These are phyloP conservation scores for Claviceps paspali DNA, from an alignment of 2,329 filamentous ascomycete species.

Conservation along the genomic window DNA sequence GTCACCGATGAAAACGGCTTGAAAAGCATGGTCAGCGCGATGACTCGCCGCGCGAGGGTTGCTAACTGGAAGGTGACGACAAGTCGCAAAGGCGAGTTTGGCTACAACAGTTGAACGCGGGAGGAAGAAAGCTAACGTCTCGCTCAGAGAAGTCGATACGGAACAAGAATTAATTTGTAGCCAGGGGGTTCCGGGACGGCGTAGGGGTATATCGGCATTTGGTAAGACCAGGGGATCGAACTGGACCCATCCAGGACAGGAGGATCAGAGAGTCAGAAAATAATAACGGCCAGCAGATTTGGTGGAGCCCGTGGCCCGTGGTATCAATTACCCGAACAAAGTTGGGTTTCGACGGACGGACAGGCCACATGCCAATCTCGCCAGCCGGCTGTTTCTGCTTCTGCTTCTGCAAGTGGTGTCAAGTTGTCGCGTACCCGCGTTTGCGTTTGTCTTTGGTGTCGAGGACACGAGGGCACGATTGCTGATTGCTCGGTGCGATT, in stretches of 20 bases:
- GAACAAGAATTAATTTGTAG: neutral
- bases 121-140: neutral
- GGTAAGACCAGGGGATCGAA: neutral
- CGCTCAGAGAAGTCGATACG: neutral
- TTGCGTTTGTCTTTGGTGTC: too few species aligned
- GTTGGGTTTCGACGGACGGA: neutral
- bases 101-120: neutral
- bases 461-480: too few species aligned
- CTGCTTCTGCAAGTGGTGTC: too few species aligned
- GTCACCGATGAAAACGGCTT: conserved; percentile 39
- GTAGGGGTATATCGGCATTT: neutral
- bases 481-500: too few species aligned
- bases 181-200: neutral
- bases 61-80: neutral
- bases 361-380: conserved; percentile 4
- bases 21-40: conserved; percentile 31
- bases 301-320: conserved; percentile 4
- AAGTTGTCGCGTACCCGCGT: too few species aligned
- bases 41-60: neutral
- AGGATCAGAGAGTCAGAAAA: conserved; percentile 1
- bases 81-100: neutral
- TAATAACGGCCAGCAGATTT: neutral
- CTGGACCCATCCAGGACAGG: neutral
- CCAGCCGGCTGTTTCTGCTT: too few species aligned
- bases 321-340: conserved; percentile 1